These are phyloP conservation scores for Talaromyces wortmannii DNA, from an alignment of 495 filamentous ascomycete genomes.

Conservation along the genomic window DNA sequence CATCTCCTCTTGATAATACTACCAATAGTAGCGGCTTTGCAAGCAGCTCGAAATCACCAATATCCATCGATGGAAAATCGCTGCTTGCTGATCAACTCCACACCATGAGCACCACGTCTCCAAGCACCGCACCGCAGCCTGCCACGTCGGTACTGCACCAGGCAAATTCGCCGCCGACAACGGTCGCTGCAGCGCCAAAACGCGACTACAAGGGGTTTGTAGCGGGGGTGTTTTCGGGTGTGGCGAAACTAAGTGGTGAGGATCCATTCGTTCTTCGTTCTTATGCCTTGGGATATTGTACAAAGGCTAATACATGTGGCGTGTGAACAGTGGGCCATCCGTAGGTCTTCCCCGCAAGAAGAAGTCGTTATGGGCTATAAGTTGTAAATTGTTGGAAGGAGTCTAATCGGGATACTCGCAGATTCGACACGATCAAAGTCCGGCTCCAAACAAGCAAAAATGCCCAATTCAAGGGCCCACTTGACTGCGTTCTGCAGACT, in stretches of 20 bases:
- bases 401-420: conserved; percentile 9
- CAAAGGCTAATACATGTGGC: neutral
- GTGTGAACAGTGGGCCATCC: conserved; percentile 55
- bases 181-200: conserved; percentile 11
- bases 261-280: neutral
- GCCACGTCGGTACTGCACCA: neutral
- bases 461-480: conserved; percentile 72
- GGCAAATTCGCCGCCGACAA: conserved; percentile 28
- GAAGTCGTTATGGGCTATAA: conserved; percentile 40
- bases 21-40: too few relatives aligned
- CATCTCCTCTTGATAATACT: too few relatives aligned
- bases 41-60: neutral
- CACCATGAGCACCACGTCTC: neutral
- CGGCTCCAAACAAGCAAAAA: conserved; percentile 82
- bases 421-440: conserved; percentile 95
- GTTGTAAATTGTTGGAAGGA: neutral
- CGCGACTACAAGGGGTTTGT: conserved; percentile 85
- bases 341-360: conserved; percentile 25
- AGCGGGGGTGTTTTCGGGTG: conserved; percentile 86
- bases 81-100: neutral
- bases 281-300: neutral
- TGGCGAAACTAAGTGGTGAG: conserved; percentile 81
- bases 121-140: neutral
- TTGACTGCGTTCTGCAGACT: conserved; percentile 81
- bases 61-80: conserved; percentile 1